A percentile compares a stretch with the other conserved stretches of the same genome.
These are phyloP conservation scores for Anthracocystis walkeri DNA, from an alignment of 1,284 basidiomycete genomes.

Conservation along the genomic window DNA sequence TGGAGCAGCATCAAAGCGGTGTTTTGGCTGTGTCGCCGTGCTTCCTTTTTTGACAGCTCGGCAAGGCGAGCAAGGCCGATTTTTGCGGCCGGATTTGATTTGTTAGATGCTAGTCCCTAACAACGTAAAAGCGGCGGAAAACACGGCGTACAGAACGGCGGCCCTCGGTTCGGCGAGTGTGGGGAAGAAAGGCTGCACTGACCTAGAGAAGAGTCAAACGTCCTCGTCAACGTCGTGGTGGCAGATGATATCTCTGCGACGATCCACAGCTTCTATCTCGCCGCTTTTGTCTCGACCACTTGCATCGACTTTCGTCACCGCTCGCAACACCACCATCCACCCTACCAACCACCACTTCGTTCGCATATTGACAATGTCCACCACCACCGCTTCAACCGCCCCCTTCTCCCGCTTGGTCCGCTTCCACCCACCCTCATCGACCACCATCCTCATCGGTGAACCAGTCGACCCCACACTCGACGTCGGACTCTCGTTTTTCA, in stretches of 20 bases:
- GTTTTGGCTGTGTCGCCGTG: neutral
- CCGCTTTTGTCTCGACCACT: too few relatives aligned
- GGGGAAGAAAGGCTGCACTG: too few relatives aligned
- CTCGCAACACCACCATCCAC: neutral
- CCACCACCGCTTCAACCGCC: neutral
- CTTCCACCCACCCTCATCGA: slow-evolving; percentile 76
- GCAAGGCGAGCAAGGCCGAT: neutral
- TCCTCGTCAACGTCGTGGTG: too few relatives aligned
- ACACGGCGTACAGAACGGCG: too few relatives aligned
- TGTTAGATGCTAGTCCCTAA: too few relatives aligned
- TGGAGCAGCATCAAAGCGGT: neutral
- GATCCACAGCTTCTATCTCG: too few relatives aligned
- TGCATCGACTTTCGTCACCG: too few relatives aligned
- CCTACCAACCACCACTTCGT: neutral
- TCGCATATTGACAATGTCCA: neutral
- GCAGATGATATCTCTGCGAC: too few relatives aligned
- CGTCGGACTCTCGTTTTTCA: slow-evolving; percentile 72
- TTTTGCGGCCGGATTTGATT: too few relatives aligned
- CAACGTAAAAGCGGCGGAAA: too few relatives aligned
- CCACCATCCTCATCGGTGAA: slow-evolving; percentile 80
- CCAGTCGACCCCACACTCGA: slow-evolving; percentile 78
- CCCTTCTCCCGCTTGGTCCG: slow-evolving; percentile 78
- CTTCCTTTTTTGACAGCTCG: slow-evolving; percentile 1
- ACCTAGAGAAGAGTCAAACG: too few relatives aligned
- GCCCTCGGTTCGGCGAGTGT: too few relatives aligned